Conservation (phyloP, 1,139 yeast species). For the Candida tetrigidarum region DNA sequence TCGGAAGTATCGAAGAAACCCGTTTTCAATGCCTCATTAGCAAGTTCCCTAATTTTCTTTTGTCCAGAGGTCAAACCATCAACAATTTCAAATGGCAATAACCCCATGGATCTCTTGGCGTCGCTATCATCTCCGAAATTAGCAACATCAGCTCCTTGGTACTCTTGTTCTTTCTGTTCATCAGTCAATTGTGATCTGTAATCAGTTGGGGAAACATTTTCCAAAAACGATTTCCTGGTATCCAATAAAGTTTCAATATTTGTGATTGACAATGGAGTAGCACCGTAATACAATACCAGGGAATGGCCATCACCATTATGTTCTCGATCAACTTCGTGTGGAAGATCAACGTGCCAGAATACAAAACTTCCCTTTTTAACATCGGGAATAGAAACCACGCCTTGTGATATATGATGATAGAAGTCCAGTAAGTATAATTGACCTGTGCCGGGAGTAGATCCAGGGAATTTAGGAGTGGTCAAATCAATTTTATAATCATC, state of each 20-base stretch:
- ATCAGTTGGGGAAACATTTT: constrained; percentile 22
- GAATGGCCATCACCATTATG: constrained; percentile 44
- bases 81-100: constrained; percentile 21
- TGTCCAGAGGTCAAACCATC: constrained; percentile 28
- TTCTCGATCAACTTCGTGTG: constrained; percentile 50
- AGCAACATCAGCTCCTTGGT: constrained; percentile 20
- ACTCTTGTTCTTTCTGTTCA: constrained; percentile 17
- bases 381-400: constrained; percentile 35
- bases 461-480: constrained; percentile 27
- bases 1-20: background rate
- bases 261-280: constrained; percentile 20
- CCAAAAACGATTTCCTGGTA: constrained; percentile 18
- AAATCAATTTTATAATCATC: constrained; percentile 28
- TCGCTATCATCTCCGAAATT: constrained; percentile 23
- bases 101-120: constrained; percentile 29
- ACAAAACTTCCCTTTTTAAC: constrained; percentile 48
- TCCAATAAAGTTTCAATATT: constrained; percentile 21
- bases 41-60: constrained; percentile 21
- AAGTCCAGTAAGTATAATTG: constrained; percentile 24
- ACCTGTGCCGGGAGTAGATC: constrained; percentile 25
- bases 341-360: constrained; percentile 53
- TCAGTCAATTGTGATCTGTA: constrained; percentile 20
- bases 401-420: constrained; percentile 33
- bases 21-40: constrained; percentile 18
- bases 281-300: constrained; percentile 33